A percentile compares a stretch with the other conserved stretches of the same genome.
phyloP scores from a whole-genome alignment of 805 yeast genomes.

The Zygotorulaspora chibaensis region DNA sequence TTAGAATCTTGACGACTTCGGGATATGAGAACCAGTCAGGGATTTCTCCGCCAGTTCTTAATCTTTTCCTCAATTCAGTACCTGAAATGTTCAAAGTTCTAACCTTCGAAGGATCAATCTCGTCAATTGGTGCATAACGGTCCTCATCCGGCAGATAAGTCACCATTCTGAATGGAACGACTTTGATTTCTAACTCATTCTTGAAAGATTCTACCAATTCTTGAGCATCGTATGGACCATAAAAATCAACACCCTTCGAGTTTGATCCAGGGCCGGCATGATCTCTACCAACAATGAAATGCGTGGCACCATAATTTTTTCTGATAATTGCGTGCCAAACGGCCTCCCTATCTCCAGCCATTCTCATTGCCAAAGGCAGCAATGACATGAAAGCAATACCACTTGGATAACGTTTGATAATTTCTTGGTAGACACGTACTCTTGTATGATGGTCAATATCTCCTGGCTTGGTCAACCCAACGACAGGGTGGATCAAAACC shows the following conservation, averaged over 20 bases:
- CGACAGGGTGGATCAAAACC: slow-evolving; percentile 92
- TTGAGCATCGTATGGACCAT: slow-evolving; percentile 97
- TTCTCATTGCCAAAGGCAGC: slow-evolving; percentile 95
- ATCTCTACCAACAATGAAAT: slow-evolving; percentile 96
- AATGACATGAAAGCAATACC: slow-evolving; percentile 88
- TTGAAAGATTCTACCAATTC: slow-evolving; percentile 71
- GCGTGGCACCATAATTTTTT: slow-evolving; percentile 94
- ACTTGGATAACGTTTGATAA: slow-evolving; percentile 86
- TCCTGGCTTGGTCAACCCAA: slow-evolving; percentile 95
- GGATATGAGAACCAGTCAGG: slow-evolving; percentile 98
- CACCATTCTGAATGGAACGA: slow-evolving; percentile 95
- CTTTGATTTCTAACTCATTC: slow-evolving; percentile 78
- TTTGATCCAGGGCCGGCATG: slow-evolving; percentile 94
- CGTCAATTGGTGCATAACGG: slow-evolving; percentile 91
- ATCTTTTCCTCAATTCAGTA: slow-evolving; percentile 84
- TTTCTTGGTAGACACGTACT: slow-evolving; percentile 90
- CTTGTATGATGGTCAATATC: slow-evolving; percentile 97
- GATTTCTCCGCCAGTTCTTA: slow-evolving; percentile 79
- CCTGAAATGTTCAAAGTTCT: slow-evolving; percentile 91
- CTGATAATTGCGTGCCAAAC: slow-evolving; percentile 97
- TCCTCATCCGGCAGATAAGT: slow-evolving; percentile 94
- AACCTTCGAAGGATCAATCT: slow-evolving; percentile 65
- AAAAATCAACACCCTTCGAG: slow-evolving; percentile 89
- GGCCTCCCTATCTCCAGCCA: slow-evolving; percentile 99
- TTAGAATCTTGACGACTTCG: slow-evolving; percentile 85